Base-by-base conservation (phyloP, 2,329 filamentous ascomycete genomes). In the Aplosporella prunicola region DNA sequence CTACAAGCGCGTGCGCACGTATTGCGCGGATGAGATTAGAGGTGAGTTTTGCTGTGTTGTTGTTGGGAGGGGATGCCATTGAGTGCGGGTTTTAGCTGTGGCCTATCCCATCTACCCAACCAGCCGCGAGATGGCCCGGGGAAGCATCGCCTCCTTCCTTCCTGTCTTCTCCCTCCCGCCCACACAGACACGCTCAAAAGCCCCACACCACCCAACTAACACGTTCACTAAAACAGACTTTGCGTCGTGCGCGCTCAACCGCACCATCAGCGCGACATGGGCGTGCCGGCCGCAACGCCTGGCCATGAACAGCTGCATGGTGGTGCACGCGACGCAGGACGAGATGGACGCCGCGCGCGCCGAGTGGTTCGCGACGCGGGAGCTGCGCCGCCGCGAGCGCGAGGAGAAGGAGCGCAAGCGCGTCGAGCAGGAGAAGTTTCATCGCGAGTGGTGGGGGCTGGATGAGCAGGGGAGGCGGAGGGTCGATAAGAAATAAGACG, bases 271-370 rank as follows among this genome's bases (percentile, higher is more conserved):
- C 40, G 82, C 91, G 41, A 82, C 87, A 9, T 95, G 91, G 69
- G 74, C 78, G 36, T 98, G 91, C 67, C 80, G 86, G 37, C 64
- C 72, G 32, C 73, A 88, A 54, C 82, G 87, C 52, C 78, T 80
- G 45, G 70, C 72, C 23, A 98, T 98, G 91, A 98, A 98, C 65
- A 71, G 68, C 44, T 98, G 91, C 67, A 95, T 98, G 87, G 71
- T 88, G 49, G 62, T 71, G 39, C 82, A 93, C 64, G 88, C 89
- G 39, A 93, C 84, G 46, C 82, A 79, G 45, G 77, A 74, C 38
- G 85, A 93, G 58, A 75, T 93, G 61, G 91, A 98, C 64, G 78
- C 77, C 16, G 91, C 91, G 45, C 71, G 91, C 35, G 83, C 87
- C 60, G 87, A 96, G 57, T 98, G 91, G 91, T 96, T 96, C 60